Evolutionary conservation across 345 rosid species (phyloP), one percentile per base, ranked within the genome.

Genomic region (Pelargonium nanum): DNA sequence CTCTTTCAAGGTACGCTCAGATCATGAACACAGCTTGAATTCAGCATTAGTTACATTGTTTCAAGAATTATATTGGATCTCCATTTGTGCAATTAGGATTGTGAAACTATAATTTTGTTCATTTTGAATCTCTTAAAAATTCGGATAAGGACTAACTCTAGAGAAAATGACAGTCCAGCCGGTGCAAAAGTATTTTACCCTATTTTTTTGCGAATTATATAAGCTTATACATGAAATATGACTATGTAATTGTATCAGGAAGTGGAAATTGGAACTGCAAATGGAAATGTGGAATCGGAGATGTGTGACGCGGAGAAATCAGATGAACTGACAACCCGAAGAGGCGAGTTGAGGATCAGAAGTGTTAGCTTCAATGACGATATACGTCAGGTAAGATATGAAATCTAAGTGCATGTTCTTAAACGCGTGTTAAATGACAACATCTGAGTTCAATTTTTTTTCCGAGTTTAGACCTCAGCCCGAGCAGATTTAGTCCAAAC

Each of bases 311-410:
- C 81, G 1, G 97, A 90, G 83, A 75, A 82, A 58, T 64, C 87
- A 50, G 95, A 87, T 21, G 87, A 84, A 74, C 64, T 87, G 64
- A 90, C 95, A 22, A 90, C 97, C 9, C 75, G 82, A 34, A 84
- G 91, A 75, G 95, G 97, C 9, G 97, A 90, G 70, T 21, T 90
- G 17, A 87, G 83, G 67, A 63, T 81, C 20, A 75, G 87, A 72
- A 78, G 70, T 25, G 59, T 75, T 19, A 86, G 94, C 72, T 78
- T 82, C 54, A 70, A 59, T 0, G 85, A 85, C 48, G 85, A 85
- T 48, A 65, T 54, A 26, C 59, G 56, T 17, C 48, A 40, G 57
- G 63, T 50, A 79, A 69, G 67, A 80, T 73, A 70, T 54, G 58
- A 70, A 21, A 50, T n/a, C 34, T 13, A 19, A 1, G 21, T 19